Evolutionary conservation across 495 filamentous ascomycete genomes (phyloP).

Genomic region (Lineolata rhizophorae): DNA sequence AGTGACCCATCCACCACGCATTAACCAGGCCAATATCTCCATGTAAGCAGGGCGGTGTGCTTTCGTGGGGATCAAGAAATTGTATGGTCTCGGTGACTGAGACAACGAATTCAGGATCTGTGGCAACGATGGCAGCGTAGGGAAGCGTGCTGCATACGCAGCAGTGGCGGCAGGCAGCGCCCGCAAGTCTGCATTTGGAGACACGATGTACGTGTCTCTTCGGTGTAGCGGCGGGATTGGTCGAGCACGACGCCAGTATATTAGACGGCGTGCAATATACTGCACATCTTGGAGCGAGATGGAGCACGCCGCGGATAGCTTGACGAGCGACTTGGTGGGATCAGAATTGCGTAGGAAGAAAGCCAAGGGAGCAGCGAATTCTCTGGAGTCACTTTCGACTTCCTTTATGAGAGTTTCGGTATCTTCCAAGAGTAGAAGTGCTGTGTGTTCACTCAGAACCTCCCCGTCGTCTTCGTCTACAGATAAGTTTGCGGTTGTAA

Average conservation of each 20-base stretch:
- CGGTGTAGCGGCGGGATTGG: conserved; percentile 81
- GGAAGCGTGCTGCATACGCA: conserved; percentile 56
- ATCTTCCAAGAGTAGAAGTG: conserved; percentile 65
- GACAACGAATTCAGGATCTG: conserved; percentile 68
- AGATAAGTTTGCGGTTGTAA: conserved; percentile 67
- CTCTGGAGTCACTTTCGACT: conserved; percentile 49
- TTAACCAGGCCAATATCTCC: conserved; percentile 74
- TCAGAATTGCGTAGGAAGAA: conserved; percentile 70
- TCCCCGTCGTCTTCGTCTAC: conserved; percentile 41
- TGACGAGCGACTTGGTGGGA: conserved; percentile 46
- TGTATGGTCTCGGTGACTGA: conserved; percentile 54
- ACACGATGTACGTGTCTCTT: conserved; percentile 80
- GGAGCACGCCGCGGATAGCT: conserved; percentile 44
- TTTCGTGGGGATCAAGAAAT: conserved; percentile 62
- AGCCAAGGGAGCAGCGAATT: conserved; percentile 46
- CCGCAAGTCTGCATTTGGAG: conserved; percentile 67
- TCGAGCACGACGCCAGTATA: conserved; percentile 83
- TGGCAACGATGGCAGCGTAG: conserved; percentile 55
- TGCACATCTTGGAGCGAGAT: conserved; percentile 63
- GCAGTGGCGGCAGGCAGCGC: conserved; percentile 46
- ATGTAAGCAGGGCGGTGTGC: conserved; percentile 76
- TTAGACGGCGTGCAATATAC: conserved; percentile 69
- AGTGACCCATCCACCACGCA: conserved; percentile 80
- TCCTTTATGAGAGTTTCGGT: conserved; percentile 64
- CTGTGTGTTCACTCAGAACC: conserved; percentile 63